phyloP scores from a whole-genome alignment of 768 basidiomycete genomes.

The Leccinum truebloodii region DNA sequence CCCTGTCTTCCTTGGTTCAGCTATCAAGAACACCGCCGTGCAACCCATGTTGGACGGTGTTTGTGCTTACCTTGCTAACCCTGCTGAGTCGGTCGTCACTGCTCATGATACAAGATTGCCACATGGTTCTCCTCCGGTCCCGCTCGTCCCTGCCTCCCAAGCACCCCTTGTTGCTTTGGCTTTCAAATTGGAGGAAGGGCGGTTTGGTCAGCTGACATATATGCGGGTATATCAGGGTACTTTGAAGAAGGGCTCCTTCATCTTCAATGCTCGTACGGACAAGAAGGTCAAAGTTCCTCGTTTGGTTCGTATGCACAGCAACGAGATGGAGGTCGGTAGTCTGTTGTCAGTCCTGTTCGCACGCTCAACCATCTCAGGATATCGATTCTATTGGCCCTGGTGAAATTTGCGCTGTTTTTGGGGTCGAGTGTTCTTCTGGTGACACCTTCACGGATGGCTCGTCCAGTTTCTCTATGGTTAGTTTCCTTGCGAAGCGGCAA shows the following conservation, averaged over 20 bases:
- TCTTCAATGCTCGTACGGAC: conserved; percentile 91
- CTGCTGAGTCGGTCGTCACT: conserved; percentile 71
- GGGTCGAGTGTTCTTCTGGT: conserved; percentile 96
- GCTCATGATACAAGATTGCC: conserved; percentile 84
- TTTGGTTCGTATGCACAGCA: conserved; percentile 95
- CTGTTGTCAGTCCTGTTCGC: background rate
- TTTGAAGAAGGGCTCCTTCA: conserved; percentile 79
- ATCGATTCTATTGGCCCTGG: conserved; percentile 93
- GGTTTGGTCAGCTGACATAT: conserved; percentile 96
- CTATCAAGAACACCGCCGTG: conserved; percentile 95
- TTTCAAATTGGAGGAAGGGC: conserved; percentile 98
- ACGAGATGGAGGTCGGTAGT: conserved; percentile 91
- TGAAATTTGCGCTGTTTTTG: conserved; percentile 99
- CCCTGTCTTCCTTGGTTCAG: conserved; percentile 95
- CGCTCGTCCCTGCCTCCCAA: conserved; percentile 77
- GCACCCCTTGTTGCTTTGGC: conserved; percentile 92
- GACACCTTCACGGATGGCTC: conserved; percentile 97
- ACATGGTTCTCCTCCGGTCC: conserved; percentile 62
- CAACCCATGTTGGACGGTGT: conserved; percentile 95
- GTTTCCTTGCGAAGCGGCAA: conserved; percentile 19
- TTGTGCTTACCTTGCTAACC: conserved; percentile 92
- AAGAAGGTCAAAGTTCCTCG: conserved; percentile 98
- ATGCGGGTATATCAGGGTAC: conserved; percentile 98
- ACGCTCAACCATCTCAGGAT: conserved; percentile 52
- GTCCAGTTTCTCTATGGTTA: conserved; percentile 89